phyloP scores from a whole-genome alignment of 2,329 filamentous ascomycete species.

The Tolypocladium pustulatum region DNA sequence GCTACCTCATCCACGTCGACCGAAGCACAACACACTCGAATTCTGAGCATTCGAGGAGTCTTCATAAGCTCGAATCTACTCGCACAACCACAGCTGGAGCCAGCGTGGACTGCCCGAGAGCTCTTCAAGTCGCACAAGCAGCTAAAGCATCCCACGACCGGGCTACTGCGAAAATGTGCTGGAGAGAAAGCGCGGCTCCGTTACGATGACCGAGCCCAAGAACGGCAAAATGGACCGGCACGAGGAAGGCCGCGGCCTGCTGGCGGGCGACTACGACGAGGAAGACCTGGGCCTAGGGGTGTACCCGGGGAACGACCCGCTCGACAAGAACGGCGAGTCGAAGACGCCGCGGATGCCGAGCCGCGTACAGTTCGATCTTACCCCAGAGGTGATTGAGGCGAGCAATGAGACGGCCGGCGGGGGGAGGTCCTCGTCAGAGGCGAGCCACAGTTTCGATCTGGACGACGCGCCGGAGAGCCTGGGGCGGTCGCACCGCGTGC shows the following conservation, averaged over 20 bases:
- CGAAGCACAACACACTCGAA: not conserved
- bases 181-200: constrained; percentile 5
- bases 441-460: constrained; percentile 36
- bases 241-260: constrained; percentile 22
- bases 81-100: not conserved
- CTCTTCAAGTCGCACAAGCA: not conserved
- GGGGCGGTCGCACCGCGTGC: constrained; percentile 46
- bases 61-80: not conserved
- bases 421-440: constrained; percentile 7
- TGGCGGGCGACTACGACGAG: constrained; percentile 15
- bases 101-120: not conserved
- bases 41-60: not conserved
- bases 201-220: constrained; percentile 22
- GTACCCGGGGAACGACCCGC: constrained; percentile 1
- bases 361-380: constrained; percentile 63
- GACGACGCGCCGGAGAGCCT: constrained; percentile 34
- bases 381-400: constrained; percentile 30
- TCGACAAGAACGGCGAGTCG: not conserved
- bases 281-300: constrained; percentile 17
- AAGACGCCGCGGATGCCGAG: constrained; percentile 40
- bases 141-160: not conserved
- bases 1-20: not conserved
- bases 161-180: constrained; percentile 6
- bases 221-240: constrained; percentile 17
- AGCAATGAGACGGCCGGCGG: constrained; percentile 10